Percentiles rank a stretch among this genome's conserved stretches.
Conservation (phyloP, 371 early-diverging fungal genomes). For the Saksenaea vasiformis region DNA sequence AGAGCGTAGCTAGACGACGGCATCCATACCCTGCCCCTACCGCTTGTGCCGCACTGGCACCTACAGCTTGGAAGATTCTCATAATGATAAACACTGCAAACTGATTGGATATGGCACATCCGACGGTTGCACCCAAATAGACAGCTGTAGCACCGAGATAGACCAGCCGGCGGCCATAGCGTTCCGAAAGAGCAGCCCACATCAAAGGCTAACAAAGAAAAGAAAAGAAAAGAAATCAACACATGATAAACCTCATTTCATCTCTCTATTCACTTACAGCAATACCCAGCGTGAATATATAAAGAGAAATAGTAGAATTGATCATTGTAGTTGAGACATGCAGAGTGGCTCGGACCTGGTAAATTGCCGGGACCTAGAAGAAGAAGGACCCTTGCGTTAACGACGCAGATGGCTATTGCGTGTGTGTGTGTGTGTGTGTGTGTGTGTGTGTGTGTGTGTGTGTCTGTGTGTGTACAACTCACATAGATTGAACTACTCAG, state of each 20-base stretch:
- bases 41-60: conserved; percentile 71
- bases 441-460: no score
- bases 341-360: conserved; percentile 34
- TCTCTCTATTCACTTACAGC: conserved; percentile 24
- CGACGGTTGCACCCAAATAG: conserved; percentile 62
- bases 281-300: conserved; percentile 44
- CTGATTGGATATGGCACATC: conserved; percentile 62
- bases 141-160: conserved; percentile 61
- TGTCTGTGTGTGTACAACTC: conserved; percentile 13
- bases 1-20: no score
- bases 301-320: conserved; percentile 47
- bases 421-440: no score
- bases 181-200: conserved; percentile 74
- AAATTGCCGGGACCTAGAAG: conserved; percentile 45
- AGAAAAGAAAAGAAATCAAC: background rate
- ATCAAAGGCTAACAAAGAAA: conserved; percentile 51
- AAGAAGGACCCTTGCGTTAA: background rate
- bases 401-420: no score
- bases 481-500: conserved; percentile 52
- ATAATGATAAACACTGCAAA: conserved; percentile 59
- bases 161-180: conserved; percentile 62
- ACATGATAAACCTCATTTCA: background rate
- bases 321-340: conserved; percentile 34
- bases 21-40: conserved; percentile 69
- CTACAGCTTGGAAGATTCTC: conserved; percentile 70